Conservation (phyloP, 2,329 filamentous ascomycete genomes). For the Thelonectria olida region DNA sequence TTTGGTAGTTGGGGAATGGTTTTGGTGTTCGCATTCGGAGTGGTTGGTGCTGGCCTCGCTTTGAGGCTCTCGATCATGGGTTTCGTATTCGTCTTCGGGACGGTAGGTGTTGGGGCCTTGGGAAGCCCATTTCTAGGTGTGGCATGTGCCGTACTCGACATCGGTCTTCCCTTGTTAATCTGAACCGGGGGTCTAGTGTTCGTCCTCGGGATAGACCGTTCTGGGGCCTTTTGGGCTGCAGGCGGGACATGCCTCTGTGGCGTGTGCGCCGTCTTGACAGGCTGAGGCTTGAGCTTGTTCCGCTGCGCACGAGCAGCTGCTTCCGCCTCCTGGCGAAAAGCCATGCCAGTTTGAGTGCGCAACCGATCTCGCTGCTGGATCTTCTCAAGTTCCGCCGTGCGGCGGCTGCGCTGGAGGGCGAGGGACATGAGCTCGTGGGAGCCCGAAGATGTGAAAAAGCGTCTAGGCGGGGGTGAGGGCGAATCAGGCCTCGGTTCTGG, state of each 20-base stretch:
- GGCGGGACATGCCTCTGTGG: not conserved
- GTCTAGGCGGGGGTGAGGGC: conserved; percentile 27
- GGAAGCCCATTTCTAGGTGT: not conserved
- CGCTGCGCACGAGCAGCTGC: conserved; percentile 20
- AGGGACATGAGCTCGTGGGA: conserved; percentile 46
- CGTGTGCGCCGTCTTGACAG: not conserved
- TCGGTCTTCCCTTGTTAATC: not conserved
- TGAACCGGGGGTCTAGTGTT: not conserved
- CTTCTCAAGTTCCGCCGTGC: conserved; percentile 44
- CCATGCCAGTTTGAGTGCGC: conserved; percentile 32
- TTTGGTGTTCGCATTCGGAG: not conserved
- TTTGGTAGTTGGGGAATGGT: not conserved
- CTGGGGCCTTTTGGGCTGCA: not conserved
- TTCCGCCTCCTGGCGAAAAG: conserved; percentile 8
- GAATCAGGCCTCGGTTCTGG: conserved; percentile 17
- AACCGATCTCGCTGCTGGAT: conserved; percentile 39
- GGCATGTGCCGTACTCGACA: not conserved
- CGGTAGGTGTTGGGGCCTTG: not conserved
- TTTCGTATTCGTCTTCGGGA: not conserved
- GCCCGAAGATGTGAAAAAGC: conserved; percentile 51
- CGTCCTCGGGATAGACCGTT: not conserved
- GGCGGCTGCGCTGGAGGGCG: conserved; percentile 47
- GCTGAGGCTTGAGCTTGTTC: conserved; percentile 2
- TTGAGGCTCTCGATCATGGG: not conserved
- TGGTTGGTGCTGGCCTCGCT: not conserved